A percentile compares a stretch with the other conserved stretches of the same genome.
Evolutionary conservation across 805 yeast species (phyloP).

Genomic region (Komagataella populi): DNA sequence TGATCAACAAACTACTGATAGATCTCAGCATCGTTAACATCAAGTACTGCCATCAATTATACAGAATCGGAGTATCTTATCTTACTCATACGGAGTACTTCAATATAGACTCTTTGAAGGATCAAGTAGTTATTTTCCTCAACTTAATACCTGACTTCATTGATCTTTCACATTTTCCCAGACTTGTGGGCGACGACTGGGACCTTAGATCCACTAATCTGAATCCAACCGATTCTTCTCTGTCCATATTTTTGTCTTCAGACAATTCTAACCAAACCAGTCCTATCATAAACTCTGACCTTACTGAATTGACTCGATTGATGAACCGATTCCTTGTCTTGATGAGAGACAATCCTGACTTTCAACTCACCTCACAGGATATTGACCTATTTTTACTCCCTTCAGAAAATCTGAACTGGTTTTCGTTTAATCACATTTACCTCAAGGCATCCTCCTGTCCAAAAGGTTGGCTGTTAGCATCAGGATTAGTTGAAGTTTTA

Average conservation of each 20-base stretch:
- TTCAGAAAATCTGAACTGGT: not conserved
- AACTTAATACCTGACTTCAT: constrained; percentile 30
- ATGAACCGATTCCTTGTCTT: not conserved
- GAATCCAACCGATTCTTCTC: not conserved
- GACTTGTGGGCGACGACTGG: constrained; percentile 14
- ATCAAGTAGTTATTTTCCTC: constrained; percentile 30
- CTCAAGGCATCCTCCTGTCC: not conserved
- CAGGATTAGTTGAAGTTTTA: not conserved
- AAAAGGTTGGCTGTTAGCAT: not conserved
- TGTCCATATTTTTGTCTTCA: not conserved
- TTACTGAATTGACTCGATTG: not conserved
- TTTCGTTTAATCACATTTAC: not conserved
- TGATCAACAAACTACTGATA: constrained; percentile 31
- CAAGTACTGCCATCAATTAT: constrained; percentile 20
- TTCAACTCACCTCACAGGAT: not conserved
- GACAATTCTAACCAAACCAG: not conserved
- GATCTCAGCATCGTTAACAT: constrained; percentile 27
- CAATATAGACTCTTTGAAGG: constrained; percentile 25
- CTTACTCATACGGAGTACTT: constrained; percentile 22
- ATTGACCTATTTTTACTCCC: not conserved
- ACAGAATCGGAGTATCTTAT: constrained; percentile 23
- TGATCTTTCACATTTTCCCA: constrained; percentile 13
- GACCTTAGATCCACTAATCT: constrained; percentile 4
- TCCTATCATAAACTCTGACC: not conserved
- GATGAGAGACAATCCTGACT: not conserved